Conservation (phyloP, 176 grass and related monocot species). For the Phyllostachys edulis region DNA sequence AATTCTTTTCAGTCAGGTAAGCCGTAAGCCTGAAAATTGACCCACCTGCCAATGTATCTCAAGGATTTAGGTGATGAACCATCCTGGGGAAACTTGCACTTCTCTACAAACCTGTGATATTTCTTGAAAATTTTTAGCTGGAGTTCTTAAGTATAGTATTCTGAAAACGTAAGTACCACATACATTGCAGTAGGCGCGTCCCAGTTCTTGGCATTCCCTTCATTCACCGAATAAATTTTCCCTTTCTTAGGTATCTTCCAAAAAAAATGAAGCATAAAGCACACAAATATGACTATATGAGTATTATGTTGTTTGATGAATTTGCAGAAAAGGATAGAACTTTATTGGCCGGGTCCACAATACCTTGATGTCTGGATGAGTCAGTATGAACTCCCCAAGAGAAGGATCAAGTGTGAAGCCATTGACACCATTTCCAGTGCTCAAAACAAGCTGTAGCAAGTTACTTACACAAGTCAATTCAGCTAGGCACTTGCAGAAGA, state of each 20-base stretch:
- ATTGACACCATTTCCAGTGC: conserved; percentile 85
- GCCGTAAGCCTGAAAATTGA: background rate
- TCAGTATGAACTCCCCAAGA: conserved; percentile 97
- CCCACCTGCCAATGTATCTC: conserved; percentile 95
- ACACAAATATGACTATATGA: background rate
- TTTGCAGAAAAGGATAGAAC: background rate
- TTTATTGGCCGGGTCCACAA: background rate
- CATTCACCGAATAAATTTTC: conserved; percentile 95
- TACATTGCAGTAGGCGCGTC: conserved; percentile 83
- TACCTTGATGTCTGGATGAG: conserved; percentile 92
- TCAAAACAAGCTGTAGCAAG: conserved; percentile 71
- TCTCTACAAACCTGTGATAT: conserved; percentile 74
- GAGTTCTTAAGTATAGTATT: background rate
- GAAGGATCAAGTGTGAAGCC: conserved; percentile 97
- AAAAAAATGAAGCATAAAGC: conserved; percentile 8
- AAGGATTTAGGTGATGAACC: conserved; percentile 79
- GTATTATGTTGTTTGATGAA: background rate
- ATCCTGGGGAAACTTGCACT: conserved; percentile 85
- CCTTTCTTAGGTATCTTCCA: conserved; percentile 84
- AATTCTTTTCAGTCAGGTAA: background rate
- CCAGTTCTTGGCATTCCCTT: conserved; percentile 96
- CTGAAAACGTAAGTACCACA: background rate
- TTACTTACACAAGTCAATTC: background rate
- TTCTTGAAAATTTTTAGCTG: conserved; percentile 6
- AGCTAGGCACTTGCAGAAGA: background rate